These are phyloP conservation scores for Russula sp. DNA, from an alignment of 768 basidiomycete genomes.

Conservation along the genomic window DNA sequence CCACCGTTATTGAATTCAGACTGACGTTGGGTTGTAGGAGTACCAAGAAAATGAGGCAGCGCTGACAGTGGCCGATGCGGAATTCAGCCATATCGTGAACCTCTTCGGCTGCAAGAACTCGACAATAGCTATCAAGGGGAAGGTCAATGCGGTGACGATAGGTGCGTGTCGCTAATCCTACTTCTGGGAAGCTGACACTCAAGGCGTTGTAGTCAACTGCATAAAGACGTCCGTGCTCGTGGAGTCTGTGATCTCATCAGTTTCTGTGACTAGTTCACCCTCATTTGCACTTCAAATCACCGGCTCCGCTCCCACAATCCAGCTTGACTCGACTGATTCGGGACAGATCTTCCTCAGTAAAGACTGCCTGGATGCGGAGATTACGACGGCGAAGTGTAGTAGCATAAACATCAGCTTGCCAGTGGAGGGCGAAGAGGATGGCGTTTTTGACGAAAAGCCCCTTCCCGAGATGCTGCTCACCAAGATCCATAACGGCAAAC, in stretches of 20 bases:
- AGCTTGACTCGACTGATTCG: constrained; percentile 90
- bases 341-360: constrained; percentile 92
- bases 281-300: constrained; percentile 92
- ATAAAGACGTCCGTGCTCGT: constrained; percentile 81
- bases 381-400: constrained; percentile 92
- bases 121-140: constrained; percentile 80
- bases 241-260: constrained; percentile 86
- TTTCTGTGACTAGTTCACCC: constrained; percentile 85
- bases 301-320: constrained; percentile 84
- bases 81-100: constrained; percentile 79
- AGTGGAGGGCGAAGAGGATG: constrained; percentile 83
- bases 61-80: constrained; percentile 67
- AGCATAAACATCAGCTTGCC: constrained; percentile 87
- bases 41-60: constrained; percentile 76
- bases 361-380: constrained; percentile 69
- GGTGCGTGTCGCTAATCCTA: constrained; percentile 39
- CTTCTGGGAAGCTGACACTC: neutral
- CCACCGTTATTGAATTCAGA: neutral
- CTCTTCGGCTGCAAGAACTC: constrained; percentile 86
- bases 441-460: constrained; percentile 81
- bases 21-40: constrained; percentile 47
- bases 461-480: constrained; percentile 96
- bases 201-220: constrained; percentile 61
- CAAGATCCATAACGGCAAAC: constrained; percentile 68
- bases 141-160: constrained; percentile 89